These are phyloP conservation scores for Paecilomyces dactylethromorphus DNA, from an alignment of 2,329 filamentous ascomycete species.

Conservation along the genomic window DNA sequence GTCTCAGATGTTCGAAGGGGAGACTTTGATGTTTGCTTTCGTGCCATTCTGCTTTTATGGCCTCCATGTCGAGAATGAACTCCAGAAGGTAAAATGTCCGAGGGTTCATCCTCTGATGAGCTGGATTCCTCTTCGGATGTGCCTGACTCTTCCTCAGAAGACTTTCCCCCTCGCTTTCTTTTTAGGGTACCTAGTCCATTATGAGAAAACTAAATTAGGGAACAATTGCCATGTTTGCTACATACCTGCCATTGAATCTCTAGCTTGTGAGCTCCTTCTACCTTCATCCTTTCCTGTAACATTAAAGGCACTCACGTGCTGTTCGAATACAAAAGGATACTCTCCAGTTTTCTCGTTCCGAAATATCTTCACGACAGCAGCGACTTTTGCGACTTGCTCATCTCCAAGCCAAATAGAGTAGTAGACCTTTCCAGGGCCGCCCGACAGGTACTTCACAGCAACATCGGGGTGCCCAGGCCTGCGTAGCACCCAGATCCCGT, in stretches of 20 bases:
- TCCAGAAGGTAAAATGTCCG: neutral
- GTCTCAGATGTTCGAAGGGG: neutral
- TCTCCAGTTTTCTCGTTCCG: neutral
- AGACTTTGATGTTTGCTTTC: neutral
- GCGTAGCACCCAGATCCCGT: neutral
- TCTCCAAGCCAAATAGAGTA: neutral
- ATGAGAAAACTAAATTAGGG: neutral
- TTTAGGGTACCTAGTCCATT: neutral
- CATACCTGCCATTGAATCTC: neutral
- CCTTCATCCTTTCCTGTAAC: neutral
- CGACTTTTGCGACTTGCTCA: neutral
- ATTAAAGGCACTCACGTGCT: neutral
- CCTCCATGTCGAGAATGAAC: neutral
- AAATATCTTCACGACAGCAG: neutral
- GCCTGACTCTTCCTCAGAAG: too few species aligned
- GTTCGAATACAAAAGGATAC: neutral
- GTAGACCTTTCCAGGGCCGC: neutral
- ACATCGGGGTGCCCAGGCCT: neutral
- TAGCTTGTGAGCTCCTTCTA: neutral
- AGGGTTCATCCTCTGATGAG: neutral
- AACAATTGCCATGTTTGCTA: neutral
- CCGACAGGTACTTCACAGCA: neutral
- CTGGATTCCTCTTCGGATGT: neutral
- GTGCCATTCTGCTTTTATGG: neutral
- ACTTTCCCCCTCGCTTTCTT: neutral